phyloP scores from a whole-genome alignment of 1,284 basidiomycete species.

The Pseudozyma sp. region DNA sequence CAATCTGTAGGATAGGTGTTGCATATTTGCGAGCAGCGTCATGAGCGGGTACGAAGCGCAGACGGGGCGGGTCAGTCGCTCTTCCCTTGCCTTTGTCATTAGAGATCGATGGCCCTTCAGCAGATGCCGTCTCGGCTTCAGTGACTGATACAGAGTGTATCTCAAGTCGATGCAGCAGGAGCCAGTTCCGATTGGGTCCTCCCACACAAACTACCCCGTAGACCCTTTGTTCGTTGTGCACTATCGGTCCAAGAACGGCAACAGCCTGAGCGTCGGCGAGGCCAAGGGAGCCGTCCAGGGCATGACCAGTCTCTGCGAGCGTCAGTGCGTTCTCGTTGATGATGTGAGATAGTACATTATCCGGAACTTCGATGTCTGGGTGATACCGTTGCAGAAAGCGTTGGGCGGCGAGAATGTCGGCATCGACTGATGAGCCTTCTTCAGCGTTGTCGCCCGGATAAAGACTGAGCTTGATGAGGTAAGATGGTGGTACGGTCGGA shows the following conservation, averaged over 20 bases:
- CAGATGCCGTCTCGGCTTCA: background rate
- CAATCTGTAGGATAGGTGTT: conserved; percentile 35
- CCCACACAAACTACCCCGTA: conserved; percentile 27
- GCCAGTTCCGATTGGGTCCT: conserved; percentile 24
- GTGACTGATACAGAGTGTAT: background rate
- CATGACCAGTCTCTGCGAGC: conserved; percentile 12
- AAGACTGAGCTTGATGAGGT: conserved; percentile 11
- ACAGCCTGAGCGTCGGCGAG: conserved; percentile 32
- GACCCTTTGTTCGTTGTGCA: background rate
- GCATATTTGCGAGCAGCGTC: conserved; percentile 11
- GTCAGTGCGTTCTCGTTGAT: conserved; percentile 27
- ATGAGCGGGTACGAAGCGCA: conserved; percentile 25
- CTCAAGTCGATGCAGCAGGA: conserved; percentile 38
- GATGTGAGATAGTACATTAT: conserved; percentile 20
- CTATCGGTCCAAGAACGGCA: conserved; percentile 35
- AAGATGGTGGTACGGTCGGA: conserved; percentile 3
- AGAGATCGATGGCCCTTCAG: background rate
- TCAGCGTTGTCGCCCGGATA: conserved; percentile 8
- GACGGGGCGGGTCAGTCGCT: background rate
- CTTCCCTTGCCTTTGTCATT: conserved; percentile 20
- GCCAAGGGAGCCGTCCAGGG: conserved; percentile 22
- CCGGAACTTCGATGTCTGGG: conserved; percentile 34
- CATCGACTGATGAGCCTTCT: conserved; percentile 33
- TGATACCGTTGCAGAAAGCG: conserved; percentile 22
- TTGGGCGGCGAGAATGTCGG: conserved; percentile 36